A percentile compares a stretch with the other conserved stretches of the same genome.
Conservation (phyloP, 192 early-diverging fungal genomes). For the Radiomyces spectabilis region DNA sequence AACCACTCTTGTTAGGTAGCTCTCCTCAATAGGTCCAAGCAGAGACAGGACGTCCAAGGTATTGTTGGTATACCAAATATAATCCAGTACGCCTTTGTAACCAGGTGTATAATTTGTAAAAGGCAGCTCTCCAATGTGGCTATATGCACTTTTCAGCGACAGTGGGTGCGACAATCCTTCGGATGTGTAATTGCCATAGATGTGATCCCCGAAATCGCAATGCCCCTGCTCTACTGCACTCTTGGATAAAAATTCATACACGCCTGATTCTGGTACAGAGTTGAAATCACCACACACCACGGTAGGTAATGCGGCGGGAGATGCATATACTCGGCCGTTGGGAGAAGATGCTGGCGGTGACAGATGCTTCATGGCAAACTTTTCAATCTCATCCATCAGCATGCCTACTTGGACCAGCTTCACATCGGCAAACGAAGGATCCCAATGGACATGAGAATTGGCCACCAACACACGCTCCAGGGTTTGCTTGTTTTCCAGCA, state of each 20-base stretch:
- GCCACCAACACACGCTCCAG: constrained; percentile 64
- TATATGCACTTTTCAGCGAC: constrained; percentile 77
- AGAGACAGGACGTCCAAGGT: constrained; percentile 72
- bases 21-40: constrained; percentile 73
- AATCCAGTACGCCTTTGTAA: constrained; percentile 87
- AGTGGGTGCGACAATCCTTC: constrained; percentile 80
- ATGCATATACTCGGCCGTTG: constrained; percentile 17
- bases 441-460: constrained; percentile 94
- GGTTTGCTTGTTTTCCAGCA: constrained; percentile 80
- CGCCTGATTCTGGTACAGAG: constrained; percentile 80
- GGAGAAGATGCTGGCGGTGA: constrained; percentile 17
- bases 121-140: constrained; percentile 64
- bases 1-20: constrained; percentile 69
- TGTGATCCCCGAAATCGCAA: constrained; percentile 70
- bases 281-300: constrained; percentile 96
- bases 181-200: constrained; percentile 79
- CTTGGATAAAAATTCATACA: constrained; percentile 82
- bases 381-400: constrained; percentile 84
- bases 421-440: constrained; percentile 84
- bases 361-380: constrained; percentile 43
- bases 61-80: constrained; percentile 83
- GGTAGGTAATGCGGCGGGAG: constrained; percentile 43
- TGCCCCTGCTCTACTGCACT: constrained; percentile 77
- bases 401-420: constrained; percentile 94
- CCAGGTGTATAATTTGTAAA: constrained; percentile 89